A percentile compares a stretch with the other conserved stretches of the same genome.
Evolutionary conservation across 148 eudicot genomes (phyloP).

Genomic region (Rhododendron griersonianum): DNA sequence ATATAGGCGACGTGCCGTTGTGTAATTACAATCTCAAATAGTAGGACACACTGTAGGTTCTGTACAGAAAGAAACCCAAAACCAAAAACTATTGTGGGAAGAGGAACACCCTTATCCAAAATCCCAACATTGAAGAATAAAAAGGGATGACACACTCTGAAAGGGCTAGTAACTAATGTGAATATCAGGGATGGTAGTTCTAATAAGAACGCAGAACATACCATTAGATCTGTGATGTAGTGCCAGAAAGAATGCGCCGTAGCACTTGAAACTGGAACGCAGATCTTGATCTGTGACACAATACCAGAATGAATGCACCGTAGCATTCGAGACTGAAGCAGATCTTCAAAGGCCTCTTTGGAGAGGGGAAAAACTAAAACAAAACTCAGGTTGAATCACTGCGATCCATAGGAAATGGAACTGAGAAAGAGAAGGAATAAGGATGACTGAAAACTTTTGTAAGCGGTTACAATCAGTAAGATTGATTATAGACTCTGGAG

Average conservation of each 20-base stretch:
- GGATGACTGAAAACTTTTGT: conserved; percentile 21
- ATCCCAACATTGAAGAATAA: conserved; percentile 34
- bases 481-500: conserved; percentile 69
- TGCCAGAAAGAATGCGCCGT: conserved; percentile 42
- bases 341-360: conserved; percentile 52
- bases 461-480: conserved; percentile 17
- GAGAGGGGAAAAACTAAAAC: background rate
- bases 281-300: conserved; percentile 44
- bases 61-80: conserved; percentile 52
- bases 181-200: conserved; percentile 21
- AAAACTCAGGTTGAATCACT: conserved; percentile 70
- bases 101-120: conserved; percentile 39
- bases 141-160: conserved; percentile 33
- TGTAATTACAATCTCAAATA: conserved; percentile 56
- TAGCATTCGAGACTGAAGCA: conserved; percentile 47
- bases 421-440: conserved; percentile 27
- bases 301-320: conserved; percentile 44
- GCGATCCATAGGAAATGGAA: conserved; percentile 36
- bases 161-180: conserved; percentile 14
- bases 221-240: conserved; percentile 30
- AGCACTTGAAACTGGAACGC: conserved; percentile 48
- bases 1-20: conserved; percentile 62
- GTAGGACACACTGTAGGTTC: conserved; percentile 33
- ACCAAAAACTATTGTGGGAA: conserved; percentile 32
- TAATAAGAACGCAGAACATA: conserved; percentile 35